Conservation (phyloP, 73 alveolate genomes). For the Paramecium octaurelia region DNA sequence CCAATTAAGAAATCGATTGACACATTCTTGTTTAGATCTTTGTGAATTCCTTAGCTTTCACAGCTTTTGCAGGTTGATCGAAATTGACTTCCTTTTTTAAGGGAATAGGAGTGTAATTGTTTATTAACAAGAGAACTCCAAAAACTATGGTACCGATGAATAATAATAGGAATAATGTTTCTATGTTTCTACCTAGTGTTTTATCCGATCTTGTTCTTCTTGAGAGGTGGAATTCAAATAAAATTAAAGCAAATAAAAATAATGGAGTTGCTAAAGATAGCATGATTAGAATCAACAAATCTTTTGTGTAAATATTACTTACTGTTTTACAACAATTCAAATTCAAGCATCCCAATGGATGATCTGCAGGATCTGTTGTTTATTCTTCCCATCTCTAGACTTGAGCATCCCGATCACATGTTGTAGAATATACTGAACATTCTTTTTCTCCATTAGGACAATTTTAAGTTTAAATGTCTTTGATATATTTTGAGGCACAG, state of each 20-base stretch:
- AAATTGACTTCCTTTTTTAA: background rate
- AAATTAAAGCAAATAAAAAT: background rate
- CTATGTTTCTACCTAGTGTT: background rate
- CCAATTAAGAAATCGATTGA: background rate
- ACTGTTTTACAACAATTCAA: background rate
- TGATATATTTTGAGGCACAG: background rate
- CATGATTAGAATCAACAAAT: background rate
- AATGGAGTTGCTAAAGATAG: background rate
- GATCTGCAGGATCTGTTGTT: background rate
- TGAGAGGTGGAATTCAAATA: background rate
- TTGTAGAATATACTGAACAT: background rate
- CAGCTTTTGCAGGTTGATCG: background rate
- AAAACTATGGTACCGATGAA: background rate
- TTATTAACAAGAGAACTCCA: background rate
- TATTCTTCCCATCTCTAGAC: background rate
- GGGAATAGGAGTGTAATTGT: background rate
- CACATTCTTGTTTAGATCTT: background rate
- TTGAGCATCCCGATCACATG: background rate
- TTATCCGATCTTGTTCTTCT: background rate
- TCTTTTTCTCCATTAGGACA: background rate
- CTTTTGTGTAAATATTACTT: background rate
- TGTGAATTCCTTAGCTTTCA: background rate
- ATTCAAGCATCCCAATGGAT: conserved; percentile 19
- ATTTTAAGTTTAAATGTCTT: background rate
- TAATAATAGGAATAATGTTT: background rate